Evolutionary conservation across 495 filamentous ascomycete species (phyloP), one percentile per base, ranked within the genome.

Genomic region (Pseudoneurospora amorphoporcata): DNA sequence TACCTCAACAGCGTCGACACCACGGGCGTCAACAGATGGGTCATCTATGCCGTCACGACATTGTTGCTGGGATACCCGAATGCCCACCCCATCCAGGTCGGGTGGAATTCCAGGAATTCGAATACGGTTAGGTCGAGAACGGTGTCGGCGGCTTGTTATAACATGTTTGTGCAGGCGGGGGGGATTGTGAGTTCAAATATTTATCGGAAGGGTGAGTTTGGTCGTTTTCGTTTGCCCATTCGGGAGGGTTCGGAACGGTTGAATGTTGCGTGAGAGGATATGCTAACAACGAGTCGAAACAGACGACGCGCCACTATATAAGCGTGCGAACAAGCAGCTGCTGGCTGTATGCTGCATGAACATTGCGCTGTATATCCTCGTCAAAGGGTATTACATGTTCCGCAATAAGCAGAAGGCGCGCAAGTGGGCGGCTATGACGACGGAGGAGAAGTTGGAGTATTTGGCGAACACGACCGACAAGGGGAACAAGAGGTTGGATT

Each of bases 401-500:
- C 84, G 87, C 32, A 93, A 92, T 74, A 76, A 76, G 73, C 73
- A 73, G 29, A 77, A 79, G 12, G 84, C 81, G 61, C 68, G 43
- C 16, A 84, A 81, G 70, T 87, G 84, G 91, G 82, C 86, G 73
- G 84, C 84, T 2, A 94, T 95, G 92, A 87, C 80, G 5, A 83
- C 82, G 32, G 87, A 87, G 23, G 86, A 94, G 79, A 84, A 86
- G 74, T 77, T 88, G 41, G 77, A 82, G 32, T 95, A 94, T 77
- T 80, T 94, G 4, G 84, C 82, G 3, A 90, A 88, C 4, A 92
- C 91, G 16, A 87, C 77, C 1, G 88, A 93, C 76, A 83, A 88
- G 75, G 92, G 92, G 7, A 94, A 93, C 77, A 95, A 94, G 80
- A 86, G 92, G 80, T 86, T 88, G 69, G 86, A 89, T 74, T 89